Evolutionary conservation across 345 rosid species (phyloP), one percentile per base, ranked within the genome.

Genomic region (Melaleuca alternifolia): DNA sequence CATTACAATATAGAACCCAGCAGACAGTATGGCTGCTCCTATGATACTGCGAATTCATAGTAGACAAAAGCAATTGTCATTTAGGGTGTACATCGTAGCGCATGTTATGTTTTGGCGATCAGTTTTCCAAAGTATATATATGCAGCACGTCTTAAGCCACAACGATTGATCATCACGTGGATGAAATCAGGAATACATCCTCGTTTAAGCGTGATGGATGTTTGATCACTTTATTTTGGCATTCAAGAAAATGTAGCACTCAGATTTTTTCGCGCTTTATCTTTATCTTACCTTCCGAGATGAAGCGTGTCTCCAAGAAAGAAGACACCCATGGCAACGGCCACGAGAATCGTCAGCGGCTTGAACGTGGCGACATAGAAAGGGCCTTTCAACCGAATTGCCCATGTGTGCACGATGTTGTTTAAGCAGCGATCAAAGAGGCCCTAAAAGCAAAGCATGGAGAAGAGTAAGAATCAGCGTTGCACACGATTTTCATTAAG

Each of bases 1-100:
- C 85, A 89, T 89, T 11, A 88, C 88, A 37, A 85, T 87, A 41
- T 90, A 91, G 59, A 91, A 91, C 30, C 93, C 93, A 5, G 51
- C 33, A 12, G 90, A 84, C 86, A 90, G 89, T 44, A 87, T 87
- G 10, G 85, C 46, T 6, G 88, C 89, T 54, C 90, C 93, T 41
- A 88, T 86, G 0, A 90, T 54, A 71, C 93, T 91, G 90, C 82
- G 37, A 52, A 83, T 5, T 71, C 79, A 33, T 71, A 33, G 0
- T 24, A 71, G 79, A 65, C 21, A 65, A 65, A 65, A 65, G 79
- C 48, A 16, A 9, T 16, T 16, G 79, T 62, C 79, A 71, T 71
- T 18, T 46, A 71, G 33, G 46, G 79, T 46, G 4, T 71, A 33
- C 48, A 18, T 18, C 4, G 79, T 33, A 59, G 33, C 8, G 4